Evolutionary conservation across 352 stramenopile species (phyloP).

Genomic region (Elongisporangium undulatum): DNA sequence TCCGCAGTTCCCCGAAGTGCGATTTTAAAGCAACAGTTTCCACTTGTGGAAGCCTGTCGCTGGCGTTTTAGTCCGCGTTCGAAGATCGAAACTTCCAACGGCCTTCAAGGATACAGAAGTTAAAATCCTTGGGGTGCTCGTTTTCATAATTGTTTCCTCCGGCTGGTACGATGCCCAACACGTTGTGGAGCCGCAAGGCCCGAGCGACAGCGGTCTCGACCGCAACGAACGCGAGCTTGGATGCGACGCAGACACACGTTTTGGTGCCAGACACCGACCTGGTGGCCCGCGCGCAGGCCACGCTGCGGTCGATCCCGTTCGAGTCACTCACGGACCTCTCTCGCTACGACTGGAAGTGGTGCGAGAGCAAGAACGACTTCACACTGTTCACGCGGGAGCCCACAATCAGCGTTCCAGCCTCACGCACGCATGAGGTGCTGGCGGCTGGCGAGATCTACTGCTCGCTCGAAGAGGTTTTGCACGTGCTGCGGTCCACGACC

Average conservation of each 20-base stretch:
- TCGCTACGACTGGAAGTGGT: not conserved
- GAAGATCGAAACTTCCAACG: too few species aligned
- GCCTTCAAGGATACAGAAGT: too few species aligned
- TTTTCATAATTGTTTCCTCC: too few species aligned
- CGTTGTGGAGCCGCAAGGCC: too few species aligned
- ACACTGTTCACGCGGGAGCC: constrained; percentile 14
- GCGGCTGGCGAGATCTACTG: constrained; percentile 9
- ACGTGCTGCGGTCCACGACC: constrained; percentile 15
- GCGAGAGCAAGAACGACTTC: not conserved
- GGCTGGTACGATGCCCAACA: too few species aligned
- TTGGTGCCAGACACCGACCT: constrained; percentile 25
- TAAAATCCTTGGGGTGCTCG: too few species aligned
- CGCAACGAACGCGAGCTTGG: not conserved
- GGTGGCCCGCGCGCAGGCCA: constrained; percentile 15
- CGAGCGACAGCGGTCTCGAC: too few species aligned
- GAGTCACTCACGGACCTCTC: constrained; percentile 6
- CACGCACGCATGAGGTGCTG: constrained; percentile 5
- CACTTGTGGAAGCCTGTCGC: too few species aligned
- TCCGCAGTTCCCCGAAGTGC: too few species aligned
- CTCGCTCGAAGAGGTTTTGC: constrained; percentile 11
- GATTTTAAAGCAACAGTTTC: too few species aligned
- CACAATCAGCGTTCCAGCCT: not conserved
- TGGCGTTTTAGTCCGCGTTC: too few species aligned
- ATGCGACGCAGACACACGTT: constrained; percentile 8
- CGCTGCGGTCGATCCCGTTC: constrained; percentile 20